Conservation (phyloP, 371 early-diverging fungal genomes). For the Mucor piriformis region DNA sequence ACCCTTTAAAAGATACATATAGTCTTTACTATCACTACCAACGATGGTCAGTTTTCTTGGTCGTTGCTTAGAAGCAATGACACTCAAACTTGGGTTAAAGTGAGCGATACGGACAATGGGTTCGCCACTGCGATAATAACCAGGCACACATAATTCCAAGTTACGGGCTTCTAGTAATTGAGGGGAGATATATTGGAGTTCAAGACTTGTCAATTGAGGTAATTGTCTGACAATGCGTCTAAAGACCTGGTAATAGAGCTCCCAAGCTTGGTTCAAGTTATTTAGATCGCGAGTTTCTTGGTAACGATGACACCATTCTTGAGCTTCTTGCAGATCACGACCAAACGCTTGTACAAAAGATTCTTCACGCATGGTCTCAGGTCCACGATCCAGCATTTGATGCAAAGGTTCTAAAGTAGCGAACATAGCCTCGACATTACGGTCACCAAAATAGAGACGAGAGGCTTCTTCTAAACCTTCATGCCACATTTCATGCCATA, state of each 20-base stretch:
- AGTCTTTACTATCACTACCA: constrained; percentile 91
- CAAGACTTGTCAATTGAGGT: constrained; percentile 83
- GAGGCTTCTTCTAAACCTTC: constrained; percentile 95
- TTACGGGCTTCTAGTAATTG: constrained; percentile 84
- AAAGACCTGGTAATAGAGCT: constrained; percentile 91
- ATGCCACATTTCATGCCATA: constrained; percentile 99
- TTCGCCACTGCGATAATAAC: constrained; percentile 88
- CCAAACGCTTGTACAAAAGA: constrained; percentile 95
- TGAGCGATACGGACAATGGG: constrained; percentile 86
- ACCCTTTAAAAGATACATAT: constrained; percentile 94
- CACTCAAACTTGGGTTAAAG: constrained; percentile 82
- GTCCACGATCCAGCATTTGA: constrained; percentile 87
- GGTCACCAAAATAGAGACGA: constrained; percentile 83
- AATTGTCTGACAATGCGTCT: constrained; percentile 82
- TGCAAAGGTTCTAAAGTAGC: constrained; percentile 88
- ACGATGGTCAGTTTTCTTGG: constrained; percentile 86
- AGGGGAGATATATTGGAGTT: constrained; percentile 92
- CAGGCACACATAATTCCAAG: constrained; percentile 92
- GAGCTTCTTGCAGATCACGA: constrained; percentile 90
- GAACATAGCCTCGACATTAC: constrained; percentile 92
- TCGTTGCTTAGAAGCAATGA: constrained; percentile 93
- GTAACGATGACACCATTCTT: constrained; percentile 88
- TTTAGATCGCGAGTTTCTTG: constrained; percentile 76
- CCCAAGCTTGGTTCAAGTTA: constrained; percentile 95
- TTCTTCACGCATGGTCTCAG: constrained; percentile 93